Conservation (phyloP, 495 filamentous ascomycete genomes). For the Annulohypoxylon nitens region DNA sequence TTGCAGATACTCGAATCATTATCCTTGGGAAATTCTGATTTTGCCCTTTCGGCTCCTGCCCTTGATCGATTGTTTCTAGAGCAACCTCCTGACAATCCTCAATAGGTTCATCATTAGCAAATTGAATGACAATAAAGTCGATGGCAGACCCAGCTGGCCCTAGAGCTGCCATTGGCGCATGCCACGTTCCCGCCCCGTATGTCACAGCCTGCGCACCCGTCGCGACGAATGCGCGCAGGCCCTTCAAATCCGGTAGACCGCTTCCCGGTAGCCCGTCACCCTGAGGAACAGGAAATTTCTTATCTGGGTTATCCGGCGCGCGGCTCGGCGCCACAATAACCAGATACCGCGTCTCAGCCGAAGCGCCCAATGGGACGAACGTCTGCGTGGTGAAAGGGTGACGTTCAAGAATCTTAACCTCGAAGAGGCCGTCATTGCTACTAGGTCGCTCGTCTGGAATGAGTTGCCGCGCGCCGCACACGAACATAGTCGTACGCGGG, state of each 20-base stretch:
- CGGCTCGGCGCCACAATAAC: constrained; percentile 90
- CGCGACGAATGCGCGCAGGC: constrained; percentile 82
- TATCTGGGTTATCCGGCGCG: constrained; percentile 52
- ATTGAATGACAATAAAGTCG: constrained; percentile 88
- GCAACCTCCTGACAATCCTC: constrained; percentile 93
- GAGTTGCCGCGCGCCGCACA: constrained; percentile 76
- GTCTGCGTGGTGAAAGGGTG: constrained; percentile 96
- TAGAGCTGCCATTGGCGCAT: constrained; percentile 95
- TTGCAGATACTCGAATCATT: constrained; percentile 22
- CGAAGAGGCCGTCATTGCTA: constrained; percentile 62
- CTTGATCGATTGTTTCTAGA: constrained; percentile 46
- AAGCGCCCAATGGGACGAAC: constrained; percentile 82
- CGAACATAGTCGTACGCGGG: constrained; percentile 87
- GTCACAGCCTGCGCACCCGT: constrained; percentile 87
- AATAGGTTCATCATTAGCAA: constrained; percentile 81
- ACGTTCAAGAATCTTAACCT: constrained; percentile 84
- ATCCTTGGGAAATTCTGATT: neutral
- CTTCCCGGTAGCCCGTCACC: constrained; percentile 57
- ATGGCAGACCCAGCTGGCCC: constrained; percentile 73
- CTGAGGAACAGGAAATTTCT: constrained; percentile 53
- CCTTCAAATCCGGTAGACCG: constrained; percentile 80
- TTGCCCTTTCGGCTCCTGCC: neutral
- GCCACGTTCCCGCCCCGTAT: constrained; percentile 93
- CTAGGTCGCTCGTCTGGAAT: constrained; percentile 15
- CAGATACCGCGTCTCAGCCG: constrained; percentile 70